Conservation (phyloP, 148 eudicot species). For the Chenopodium formosanum region DNA sequence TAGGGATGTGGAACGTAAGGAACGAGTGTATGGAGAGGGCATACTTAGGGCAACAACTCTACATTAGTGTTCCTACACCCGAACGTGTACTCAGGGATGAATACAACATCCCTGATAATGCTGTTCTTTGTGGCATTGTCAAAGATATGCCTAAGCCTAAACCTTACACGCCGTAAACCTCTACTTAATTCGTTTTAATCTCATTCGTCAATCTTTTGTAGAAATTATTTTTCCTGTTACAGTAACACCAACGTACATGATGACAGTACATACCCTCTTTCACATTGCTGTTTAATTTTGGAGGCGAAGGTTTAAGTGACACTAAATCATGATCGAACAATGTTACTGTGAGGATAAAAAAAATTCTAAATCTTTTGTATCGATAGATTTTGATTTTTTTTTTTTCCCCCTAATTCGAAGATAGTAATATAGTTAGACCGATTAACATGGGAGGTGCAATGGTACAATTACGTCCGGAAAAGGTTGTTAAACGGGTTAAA, state of each 20-base stretch:
- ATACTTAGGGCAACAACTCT: constrained; percentile 60
- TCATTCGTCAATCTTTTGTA: not conserved
- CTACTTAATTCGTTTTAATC: not conserved
- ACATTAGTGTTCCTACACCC: constrained; percentile 44
- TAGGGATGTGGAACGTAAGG: constrained; percentile 62
- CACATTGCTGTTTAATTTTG: not conserved
- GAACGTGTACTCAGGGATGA: constrained; percentile 45
- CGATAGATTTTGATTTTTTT: not conserved
- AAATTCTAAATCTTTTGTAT: not conserved
- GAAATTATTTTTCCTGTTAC: not conserved
- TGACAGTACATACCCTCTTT: not conserved
- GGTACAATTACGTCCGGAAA: not conserved
- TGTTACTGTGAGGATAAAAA: not conserved
- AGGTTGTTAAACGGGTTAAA: constrained; percentile 1
- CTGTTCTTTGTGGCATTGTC: constrained; percentile 46
- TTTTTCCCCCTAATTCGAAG: not conserved
- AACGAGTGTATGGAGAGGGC: constrained; percentile 38
- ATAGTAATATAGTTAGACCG: not conserved
- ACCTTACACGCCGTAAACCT: constrained; percentile 29
- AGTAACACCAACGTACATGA: not conserved
- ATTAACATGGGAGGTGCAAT: not conserved
- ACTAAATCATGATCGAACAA: not conserved
- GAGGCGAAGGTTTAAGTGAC: not conserved
- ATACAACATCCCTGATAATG: constrained; percentile 38
- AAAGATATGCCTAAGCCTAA: constrained; percentile 45